Evolutionary conservation across 2,329 filamentous ascomycete genomes (phyloP).

Genomic region (Geosmithia flava): DNA sequence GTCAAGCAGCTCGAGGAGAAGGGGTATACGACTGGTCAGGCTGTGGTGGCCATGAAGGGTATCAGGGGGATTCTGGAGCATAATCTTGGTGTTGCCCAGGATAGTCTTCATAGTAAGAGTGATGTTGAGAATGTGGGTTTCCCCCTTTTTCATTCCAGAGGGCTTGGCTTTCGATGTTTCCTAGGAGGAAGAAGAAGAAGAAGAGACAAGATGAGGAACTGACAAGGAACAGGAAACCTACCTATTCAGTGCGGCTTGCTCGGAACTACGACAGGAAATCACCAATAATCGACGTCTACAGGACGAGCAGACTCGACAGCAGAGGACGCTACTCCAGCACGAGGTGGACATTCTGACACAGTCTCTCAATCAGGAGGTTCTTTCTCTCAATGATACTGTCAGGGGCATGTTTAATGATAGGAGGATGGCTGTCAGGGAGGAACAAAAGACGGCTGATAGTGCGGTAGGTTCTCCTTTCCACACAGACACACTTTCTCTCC

Average conservation of each 20-base stretch:
- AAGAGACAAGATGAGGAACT: neutral
- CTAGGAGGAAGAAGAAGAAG: neutral
- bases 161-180: neutral
- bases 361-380: conserved; percentile 69
- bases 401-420: conserved; percentile 94
- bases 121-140: conserved; percentile 66
- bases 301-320: conserved; percentile 70
- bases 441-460: conserved; percentile 75
- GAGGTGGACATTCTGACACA: conserved; percentile 90
- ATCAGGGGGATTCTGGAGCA: conserved; percentile 64
- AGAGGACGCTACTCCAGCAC: conserved; percentile 78
- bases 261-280: conserved; percentile 80
- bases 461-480: conserved; percentile 37
- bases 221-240: conserved; percentile 54
- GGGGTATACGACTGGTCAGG: conserved; percentile 62
- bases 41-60: conserved; percentile 84
- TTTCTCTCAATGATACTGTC: conserved; percentile 77
- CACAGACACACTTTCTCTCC: neutral
- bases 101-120: conserved; percentile 74
- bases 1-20: conserved; percentile 68
- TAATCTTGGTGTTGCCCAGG: conserved; percentile 71
- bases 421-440: conserved; percentile 80
- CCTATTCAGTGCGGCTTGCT: conserved; percentile 86
- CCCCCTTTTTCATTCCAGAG: neutral
- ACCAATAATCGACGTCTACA: conserved; percentile 63